Base-by-base conservation (phyloP, 23 red algal genomes). In the Pyropia haitanensis region DNA sequence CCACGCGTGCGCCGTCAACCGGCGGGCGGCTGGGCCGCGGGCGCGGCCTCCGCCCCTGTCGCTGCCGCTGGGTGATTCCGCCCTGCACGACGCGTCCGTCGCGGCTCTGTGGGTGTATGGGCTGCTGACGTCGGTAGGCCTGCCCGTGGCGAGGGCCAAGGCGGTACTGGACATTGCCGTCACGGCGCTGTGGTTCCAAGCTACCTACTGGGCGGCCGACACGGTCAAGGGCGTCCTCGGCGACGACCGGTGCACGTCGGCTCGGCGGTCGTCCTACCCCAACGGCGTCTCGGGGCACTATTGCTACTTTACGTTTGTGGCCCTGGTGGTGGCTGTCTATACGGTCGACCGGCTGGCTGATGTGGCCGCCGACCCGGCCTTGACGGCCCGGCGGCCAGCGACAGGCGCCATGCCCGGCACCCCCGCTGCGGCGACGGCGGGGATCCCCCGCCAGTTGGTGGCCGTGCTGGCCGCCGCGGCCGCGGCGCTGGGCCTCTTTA, bases 221-320 rank as follows among this genome's bases (percentile, higher is more conserved):
- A 61, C 71, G 20, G 44, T 80, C 52, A 93, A 93, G 59, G 88
- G 73, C 3, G 65, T 70, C 18, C 67, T 93, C 10, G 51, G 73
- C 60, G 88, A 93, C 27, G 81, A 73, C 21, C 77, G 65, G 52
- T 93, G 88, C 58, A 76, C 73, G 15, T 22, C 19, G 20, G 83
- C 72, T 24, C 52, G 83, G 18, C 73, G 72, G 19, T 27, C 28
- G 12, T 49, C 60, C 26, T 84, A 70, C 30, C 88, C 88, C 20
- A 93, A 93, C 52, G 81, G 88, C 18, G 73, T 93, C 24, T 85
- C 79, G 27, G 88, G 88, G 18, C 88, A 93, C 66, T 93, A 93
- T 27, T 83, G 78, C 27, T 93, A 93, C 61, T 93, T 93, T 53
- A 73, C 65, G 25, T 93, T 84, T 68, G 75, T 73, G 24, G 56